phyloP scores from a whole-genome alignment of 805 yeast genomes.

The Dipodascopsis uninucleata region DNA sequence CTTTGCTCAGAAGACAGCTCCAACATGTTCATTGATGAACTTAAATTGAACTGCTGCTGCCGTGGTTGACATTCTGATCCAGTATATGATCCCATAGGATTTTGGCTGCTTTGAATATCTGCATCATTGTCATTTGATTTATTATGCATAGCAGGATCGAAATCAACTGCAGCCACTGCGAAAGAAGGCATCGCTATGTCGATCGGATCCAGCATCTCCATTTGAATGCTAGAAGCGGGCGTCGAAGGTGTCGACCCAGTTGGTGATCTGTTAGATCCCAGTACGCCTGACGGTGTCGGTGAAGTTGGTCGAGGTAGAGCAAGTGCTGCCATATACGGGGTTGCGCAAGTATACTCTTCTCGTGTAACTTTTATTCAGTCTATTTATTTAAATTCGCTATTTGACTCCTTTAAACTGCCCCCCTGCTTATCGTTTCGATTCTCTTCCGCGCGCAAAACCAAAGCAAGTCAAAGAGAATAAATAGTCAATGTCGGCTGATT shows the following conservation, averaged over 20 bases:
- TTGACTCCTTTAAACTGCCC: no score
- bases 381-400: neutral
- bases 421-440: no score
- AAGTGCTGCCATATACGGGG: constrained; percentile 6
- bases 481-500: no score
- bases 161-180: constrained; percentile 5
- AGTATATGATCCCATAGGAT: no score
- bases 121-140: neutral
- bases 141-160: neutral
- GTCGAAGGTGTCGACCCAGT: neutral
- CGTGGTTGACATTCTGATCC: constrained; percentile 6
- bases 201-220: constrained; percentile 1
- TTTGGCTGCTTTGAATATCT: no score
- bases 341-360: neutral
- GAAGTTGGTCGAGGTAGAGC: constrained; percentile 7
- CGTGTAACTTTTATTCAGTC: neutral
- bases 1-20: neutral
- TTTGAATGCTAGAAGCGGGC: constrained; percentile 2
- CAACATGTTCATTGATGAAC: constrained; percentile 4
- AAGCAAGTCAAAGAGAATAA: no score
- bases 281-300: constrained; percentile 1
- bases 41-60: constrained; percentile 1
- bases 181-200: constrained; percentile 5
- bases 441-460: no score
- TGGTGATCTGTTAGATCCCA: constrained; percentile 2